A percentile compares a stretch with the other conserved stretches of the same genome.
phyloP scores from a whole-genome alignment of 768 basidiomycete species.

The Pulveroboletus sp. region DNA sequence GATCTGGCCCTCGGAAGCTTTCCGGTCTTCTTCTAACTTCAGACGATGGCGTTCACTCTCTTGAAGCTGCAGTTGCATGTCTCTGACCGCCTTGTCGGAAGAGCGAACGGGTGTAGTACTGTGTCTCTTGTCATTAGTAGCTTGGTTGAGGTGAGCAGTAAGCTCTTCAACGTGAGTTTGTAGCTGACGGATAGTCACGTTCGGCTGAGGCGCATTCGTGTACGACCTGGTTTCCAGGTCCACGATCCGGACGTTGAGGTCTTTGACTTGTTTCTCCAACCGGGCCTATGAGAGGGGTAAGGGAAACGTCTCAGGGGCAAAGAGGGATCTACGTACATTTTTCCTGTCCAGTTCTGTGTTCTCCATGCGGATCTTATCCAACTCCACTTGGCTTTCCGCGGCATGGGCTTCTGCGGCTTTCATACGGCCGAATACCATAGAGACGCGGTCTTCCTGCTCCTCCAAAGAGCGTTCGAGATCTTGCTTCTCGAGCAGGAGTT shows the following conservation, averaged over 20 bases:
- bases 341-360: constrained; percentile 75
- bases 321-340: constrained; percentile 49
- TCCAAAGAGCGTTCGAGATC: constrained; percentile 75
- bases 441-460: constrained; percentile 71
- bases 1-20: constrained; percentile 55
- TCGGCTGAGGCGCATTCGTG: constrained; percentile 55
- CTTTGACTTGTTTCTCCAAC: constrained; percentile 83
- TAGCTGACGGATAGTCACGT: constrained; percentile 52
- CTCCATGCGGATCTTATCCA: constrained; percentile 73
- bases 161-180: constrained; percentile 75
- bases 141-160: constrained; percentile 40
- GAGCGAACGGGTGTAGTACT: constrained; percentile 34
- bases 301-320: background rate
- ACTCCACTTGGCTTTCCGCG: constrained; percentile 69
- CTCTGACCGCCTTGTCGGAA: constrained; percentile 47
- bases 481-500: constrained; percentile 73
- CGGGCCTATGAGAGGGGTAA: constrained; percentile 48
- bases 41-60: constrained; percentile 61
- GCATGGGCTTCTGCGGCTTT: constrained; percentile 78
- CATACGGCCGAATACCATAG: constrained; percentile 70
- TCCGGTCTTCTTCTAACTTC: constrained; percentile 65
- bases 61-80: constrained; percentile 49
- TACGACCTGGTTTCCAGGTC: constrained; percentile 81
- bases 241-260: constrained; percentile 75
- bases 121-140: constrained; percentile 39